Evolutionary conservation across 176 grass and related monocot genomes (phyloP).

Genomic region (Dendrocalamus sinicus): DNA sequence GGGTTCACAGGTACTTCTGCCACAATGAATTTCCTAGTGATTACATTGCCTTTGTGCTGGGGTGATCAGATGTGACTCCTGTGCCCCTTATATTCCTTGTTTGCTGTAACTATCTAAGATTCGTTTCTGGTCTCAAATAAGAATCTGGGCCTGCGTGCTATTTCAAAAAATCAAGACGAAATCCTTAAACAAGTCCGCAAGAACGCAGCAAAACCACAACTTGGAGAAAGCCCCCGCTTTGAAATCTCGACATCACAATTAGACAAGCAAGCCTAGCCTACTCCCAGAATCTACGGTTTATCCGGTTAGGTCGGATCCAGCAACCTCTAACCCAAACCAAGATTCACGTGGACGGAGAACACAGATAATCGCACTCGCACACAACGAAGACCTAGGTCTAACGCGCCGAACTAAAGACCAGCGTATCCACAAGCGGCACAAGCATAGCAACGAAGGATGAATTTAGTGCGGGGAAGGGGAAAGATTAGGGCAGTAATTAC

Average conservation of each 20-base stretch:
- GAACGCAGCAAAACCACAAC: neutral
- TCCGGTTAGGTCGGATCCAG: neutral
- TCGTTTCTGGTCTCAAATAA: neutral
- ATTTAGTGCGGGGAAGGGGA: neutral
- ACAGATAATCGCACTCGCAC: slow-evolving; percentile 14
- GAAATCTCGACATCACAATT: neutral
- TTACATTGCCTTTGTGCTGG: neutral
- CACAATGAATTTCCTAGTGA: neutral
- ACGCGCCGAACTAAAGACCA: neutral
- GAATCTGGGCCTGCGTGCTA: neutral
- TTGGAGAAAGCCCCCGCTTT: neutral
- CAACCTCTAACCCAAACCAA: slow-evolving; percentile 3
- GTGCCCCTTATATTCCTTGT: neutral
- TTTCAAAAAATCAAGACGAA: neutral
- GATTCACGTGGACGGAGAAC: neutral
- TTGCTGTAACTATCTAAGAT: neutral
- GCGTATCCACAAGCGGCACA: neutral
- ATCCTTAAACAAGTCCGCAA: neutral
- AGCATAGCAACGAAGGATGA: neutral
- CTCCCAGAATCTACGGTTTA: neutral
- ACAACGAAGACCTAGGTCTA: slow-evolving; percentile 28
- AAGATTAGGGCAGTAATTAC: slow-evolving; percentile 2
- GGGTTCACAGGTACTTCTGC: neutral
- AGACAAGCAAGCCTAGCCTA: neutral
- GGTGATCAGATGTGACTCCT: neutral